A percentile compares a stretch with the other conserved stretches of the same genome.
phyloP scores from a whole-genome alignment of 176 grass and related monocot genomes.

The Pontederia paniculata region DNA sequence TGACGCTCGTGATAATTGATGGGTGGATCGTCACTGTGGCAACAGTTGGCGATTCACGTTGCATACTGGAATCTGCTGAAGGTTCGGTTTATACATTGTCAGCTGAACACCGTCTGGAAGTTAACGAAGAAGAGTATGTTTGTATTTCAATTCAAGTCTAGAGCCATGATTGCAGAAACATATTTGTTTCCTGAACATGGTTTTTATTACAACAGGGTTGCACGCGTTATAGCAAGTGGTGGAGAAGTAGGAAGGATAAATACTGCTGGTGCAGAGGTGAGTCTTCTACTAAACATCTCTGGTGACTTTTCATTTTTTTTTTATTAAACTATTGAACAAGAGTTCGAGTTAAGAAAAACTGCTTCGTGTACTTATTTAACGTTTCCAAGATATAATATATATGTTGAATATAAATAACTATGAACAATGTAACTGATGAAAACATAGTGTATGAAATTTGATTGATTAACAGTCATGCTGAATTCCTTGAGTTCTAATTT shows the following conservation, averaged over 20 bases:
- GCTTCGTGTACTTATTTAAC: too few species aligned
- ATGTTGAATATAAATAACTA: too few species aligned
- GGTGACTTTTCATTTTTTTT: slow-evolving; percentile 2
- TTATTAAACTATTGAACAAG: not conserved
- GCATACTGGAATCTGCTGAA: slow-evolving; percentile 89
- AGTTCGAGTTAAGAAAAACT: not conserved
- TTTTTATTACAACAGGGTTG: slow-evolving; percentile 46
- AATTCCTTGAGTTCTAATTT: too few species aligned
- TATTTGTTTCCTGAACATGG: slow-evolving; percentile 15
- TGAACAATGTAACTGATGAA: too few species aligned
- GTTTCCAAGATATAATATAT: too few species aligned
- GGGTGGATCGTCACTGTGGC: slow-evolving; percentile 88
- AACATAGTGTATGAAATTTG: too few species aligned
- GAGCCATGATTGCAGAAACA: slow-evolving; percentile 12
- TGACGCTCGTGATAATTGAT: slow-evolving; percentile 93
- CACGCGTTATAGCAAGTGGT: slow-evolving; percentile 74
- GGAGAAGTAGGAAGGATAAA: slow-evolving; percentile 96
- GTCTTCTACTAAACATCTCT: slow-evolving; percentile 20
- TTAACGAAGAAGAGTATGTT: slow-evolving; percentile 80
- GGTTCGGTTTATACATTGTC: slow-evolving; percentile 64
- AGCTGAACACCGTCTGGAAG: slow-evolving; percentile 83
- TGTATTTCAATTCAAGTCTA: slow-evolving; percentile 1
- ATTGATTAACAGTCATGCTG: too few species aligned
- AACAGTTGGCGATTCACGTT: slow-evolving; percentile 85
- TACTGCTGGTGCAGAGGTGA: slow-evolving; percentile 67